phyloP scores from a whole-genome alignment of 163 green algal genomes.

The Coccomyxa subellipsoidea region DNA sequence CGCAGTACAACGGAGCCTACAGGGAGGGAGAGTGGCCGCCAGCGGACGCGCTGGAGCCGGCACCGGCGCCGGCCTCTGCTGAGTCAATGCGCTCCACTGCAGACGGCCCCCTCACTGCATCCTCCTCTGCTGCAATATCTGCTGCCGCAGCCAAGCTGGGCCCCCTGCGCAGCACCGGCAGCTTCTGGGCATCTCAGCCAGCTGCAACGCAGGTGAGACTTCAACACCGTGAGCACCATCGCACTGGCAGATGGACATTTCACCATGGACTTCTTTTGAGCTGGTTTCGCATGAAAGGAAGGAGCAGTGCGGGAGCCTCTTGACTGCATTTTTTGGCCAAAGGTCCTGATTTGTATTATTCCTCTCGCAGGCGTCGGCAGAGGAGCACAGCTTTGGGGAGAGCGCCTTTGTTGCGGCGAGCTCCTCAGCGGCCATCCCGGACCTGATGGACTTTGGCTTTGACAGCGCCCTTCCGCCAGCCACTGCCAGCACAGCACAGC shows the following conservation, averaged over 20 bases:
- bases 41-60: not conserved
- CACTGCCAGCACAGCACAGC: not conserved
- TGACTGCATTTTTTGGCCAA: too few relatives aligned
- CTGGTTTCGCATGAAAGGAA: too few relatives aligned
- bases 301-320: too few relatives aligned
- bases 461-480: not conserved
- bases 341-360: too few relatives aligned
- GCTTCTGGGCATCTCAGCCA: not conserved
- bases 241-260: too few relatives aligned
- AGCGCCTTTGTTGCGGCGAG: not conserved
- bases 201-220: not conserved
- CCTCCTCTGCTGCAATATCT: not conserved
- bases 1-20: constrained; percentile 45
- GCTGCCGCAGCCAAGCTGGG: not conserved
- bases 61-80: not conserved
- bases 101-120: not conserved
- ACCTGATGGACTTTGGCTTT: constrained; percentile 1
- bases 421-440: not conserved
- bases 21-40: constrained; percentile 35
- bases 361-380: not conserved
- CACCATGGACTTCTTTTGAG: too few relatives aligned
- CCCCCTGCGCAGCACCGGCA: not conserved
- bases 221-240: not conserved
- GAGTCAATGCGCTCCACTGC: not conserved
- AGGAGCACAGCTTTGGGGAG: constrained; percentile 5